Evolutionary conservation across 352 stramenopile species (phyloP).

Genomic region (Phytophthora nicotianae): DNA sequence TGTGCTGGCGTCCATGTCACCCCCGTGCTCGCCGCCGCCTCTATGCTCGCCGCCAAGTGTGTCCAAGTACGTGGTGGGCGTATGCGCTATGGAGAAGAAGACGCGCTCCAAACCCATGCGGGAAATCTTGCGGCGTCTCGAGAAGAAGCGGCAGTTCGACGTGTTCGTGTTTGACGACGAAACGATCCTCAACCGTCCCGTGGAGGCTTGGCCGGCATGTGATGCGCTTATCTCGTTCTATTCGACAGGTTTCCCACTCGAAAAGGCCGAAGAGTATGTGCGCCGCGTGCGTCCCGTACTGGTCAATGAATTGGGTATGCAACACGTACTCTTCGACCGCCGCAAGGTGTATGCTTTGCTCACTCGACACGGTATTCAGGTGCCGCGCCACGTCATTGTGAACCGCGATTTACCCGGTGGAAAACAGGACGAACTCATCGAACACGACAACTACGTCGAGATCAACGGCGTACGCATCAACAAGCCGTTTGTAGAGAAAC

Average conservation of each 20-base stretch:
- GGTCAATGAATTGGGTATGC: conserved; percentile 98
- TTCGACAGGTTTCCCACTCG: conserved; percentile 97
- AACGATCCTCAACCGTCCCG: conserved; percentile 94
- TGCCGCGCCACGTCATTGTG: conserved; percentile 96
- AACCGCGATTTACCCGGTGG: conserved; percentile 90
- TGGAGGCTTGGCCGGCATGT: conserved; percentile 95
- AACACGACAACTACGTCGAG: conserved; percentile 85
- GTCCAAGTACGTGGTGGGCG: conserved; percentile 91
- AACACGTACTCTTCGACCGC: conserved; percentile 96
- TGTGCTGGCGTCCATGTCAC: conserved; percentile 16
- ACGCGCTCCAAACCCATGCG: conserved; percentile 96
- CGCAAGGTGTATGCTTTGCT: conserved; percentile 97
- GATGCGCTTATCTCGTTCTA: conserved; percentile 99
- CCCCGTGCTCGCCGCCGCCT: conserved; percentile 21
- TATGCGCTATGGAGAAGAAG: conserved; percentile 99
- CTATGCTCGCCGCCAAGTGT: conserved; percentile 24
- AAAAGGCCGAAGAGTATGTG: conserved; percentile 98
- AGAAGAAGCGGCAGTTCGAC: conserved; percentile 94
- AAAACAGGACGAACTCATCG: conserved; percentile 68
- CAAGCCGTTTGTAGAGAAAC: conserved; percentile 99
- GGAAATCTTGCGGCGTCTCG: conserved; percentile 94
- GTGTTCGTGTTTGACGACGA: conserved; percentile 98
- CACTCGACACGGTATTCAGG: conserved; percentile 93
- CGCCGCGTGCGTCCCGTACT: conserved; percentile 95
- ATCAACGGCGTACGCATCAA: conserved; percentile 97